Evolutionary conservation across 352 stramenopile species (phyloP), one percentile per base, ranked within the genome.

Genomic region (Phytophthora sp.): DNA sequence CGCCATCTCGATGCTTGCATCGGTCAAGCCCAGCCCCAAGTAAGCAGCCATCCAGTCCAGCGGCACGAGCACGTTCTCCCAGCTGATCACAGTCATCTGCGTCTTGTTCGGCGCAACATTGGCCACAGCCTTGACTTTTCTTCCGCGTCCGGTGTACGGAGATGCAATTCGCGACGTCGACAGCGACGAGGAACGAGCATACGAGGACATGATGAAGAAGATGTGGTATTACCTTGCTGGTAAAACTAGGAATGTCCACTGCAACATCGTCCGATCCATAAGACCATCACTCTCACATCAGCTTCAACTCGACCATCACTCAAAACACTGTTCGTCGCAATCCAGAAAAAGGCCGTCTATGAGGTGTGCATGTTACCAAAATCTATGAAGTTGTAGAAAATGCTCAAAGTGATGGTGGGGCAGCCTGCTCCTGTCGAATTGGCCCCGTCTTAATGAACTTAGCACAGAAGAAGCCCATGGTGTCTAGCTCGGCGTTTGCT

Each of bases 401-500:
- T 15, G 18, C 44, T 34, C 21, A 61, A 62, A 41, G 28, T 2
- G 31, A 15, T 43, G 32, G 39, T 9, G 11, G 18, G 18, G 32
- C 41, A 11, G 15, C 17, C 17, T 56, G 30, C 1, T 51, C 38
- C 41, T 61, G 51, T 31, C 66, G 73, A 23, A 90, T 79, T 5
- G 82, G 85, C 6, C 68, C 64, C 8, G 84, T 91, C 54, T 98
- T 98, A 26, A 82, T 70, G 58, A 98, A 97, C 62, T 97, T 96
- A 55, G 91, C 92, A 53, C 95, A 88, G 63, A 98, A 98, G 76
- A 98, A 98, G 52, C 94, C 94, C 83, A 98, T 98, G 10, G 90
- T 96, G 59, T 98, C 91, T 1, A 90, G 65, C 38, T 76, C 50
- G 2, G 62, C 26, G 51, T 96, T 84, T 9, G 79, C 79, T 10